Percentiles rank a stretch among this genome's conserved stretches.
These are phyloP conservation scores for Cystobasidiaceae sp. DNA, from an alignment of 1,284 basidiomycete genomes.

Conservation along the genomic window DNA sequence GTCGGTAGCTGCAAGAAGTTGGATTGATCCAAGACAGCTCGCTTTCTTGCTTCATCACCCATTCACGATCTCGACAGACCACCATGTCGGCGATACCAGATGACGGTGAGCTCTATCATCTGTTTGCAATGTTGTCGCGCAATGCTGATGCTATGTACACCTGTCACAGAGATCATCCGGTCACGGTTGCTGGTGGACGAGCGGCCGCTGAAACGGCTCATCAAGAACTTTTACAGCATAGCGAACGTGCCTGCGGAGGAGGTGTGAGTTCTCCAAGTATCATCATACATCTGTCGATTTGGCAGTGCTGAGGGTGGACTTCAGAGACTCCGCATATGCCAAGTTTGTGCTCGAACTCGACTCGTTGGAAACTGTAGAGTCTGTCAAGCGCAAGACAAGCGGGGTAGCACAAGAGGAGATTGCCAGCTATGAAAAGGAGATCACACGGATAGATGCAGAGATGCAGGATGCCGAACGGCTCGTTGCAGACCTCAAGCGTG, in stretches of 20 bases:
- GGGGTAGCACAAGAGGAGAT: conserved; percentile 32
- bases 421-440: conserved; percentile 28
- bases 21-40: no score
- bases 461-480: conserved; percentile 16
- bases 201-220: conserved; percentile 26
- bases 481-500: conserved; percentile 16
- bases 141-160: background rate
- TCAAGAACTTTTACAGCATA: conserved; percentile 38
- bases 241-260: conserved; percentile 15
- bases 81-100: conserved; percentile 30
- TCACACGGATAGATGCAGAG: conserved; percentile 13
- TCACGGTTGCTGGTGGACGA: conserved; percentile 32
- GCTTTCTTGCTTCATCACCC: no score
- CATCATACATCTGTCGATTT: no score
- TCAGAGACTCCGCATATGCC: conserved; percentile 34
- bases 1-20: no score
- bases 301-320: background rate
- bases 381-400: conserved; percentile 9
- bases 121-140: background rate
- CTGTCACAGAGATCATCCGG: conserved; percentile 20
- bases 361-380: conserved; percentile 30
- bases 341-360: conserved; percentile 34
- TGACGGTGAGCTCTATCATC: conserved; percentile 11
- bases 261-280: conserved; percentile 28
- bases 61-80: no score